phyloP scores from a whole-genome alignment of 2,329 filamentous ascomycete species.

The Fusarium buharicum region DNA sequence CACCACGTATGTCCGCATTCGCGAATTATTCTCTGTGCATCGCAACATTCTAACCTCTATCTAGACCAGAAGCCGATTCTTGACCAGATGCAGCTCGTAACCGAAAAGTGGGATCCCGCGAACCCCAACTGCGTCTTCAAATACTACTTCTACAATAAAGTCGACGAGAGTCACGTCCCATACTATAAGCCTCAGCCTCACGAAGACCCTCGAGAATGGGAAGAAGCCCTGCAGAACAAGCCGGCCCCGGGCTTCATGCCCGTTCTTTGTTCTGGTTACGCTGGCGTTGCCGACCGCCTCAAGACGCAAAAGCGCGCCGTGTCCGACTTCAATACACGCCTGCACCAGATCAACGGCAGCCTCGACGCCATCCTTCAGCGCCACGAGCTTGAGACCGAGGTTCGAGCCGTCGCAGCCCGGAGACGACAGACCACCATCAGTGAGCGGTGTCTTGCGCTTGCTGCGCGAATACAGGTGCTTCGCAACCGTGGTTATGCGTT shows the following conservation, averaged over 20 bases:
- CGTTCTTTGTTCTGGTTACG: slow-evolving; percentile 78
- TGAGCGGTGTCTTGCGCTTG: slow-evolving; percentile 77
- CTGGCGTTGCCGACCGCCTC: slow-evolving; percentile 75
- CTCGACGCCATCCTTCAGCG: slow-evolving; percentile 77
- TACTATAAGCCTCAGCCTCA: slow-evolving; percentile 76
- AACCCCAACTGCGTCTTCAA: slow-evolving; percentile 78
- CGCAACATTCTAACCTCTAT: slow-evolving; percentile 15
- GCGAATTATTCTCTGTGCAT: not conserved
- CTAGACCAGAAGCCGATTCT: slow-evolving; percentile 74
- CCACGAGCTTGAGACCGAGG: slow-evolving; percentile 80
- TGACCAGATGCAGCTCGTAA: slow-evolving; percentile 77
- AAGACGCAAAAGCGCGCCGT: slow-evolving; percentile 77
- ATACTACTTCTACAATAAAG: slow-evolving; percentile 88
- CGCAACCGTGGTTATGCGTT: slow-evolving; percentile 84
- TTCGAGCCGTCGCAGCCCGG: slow-evolving; percentile 76
- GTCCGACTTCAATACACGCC: slow-evolving; percentile 73
- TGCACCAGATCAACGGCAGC: slow-evolving; percentile 83
- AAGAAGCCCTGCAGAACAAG: slow-evolving; percentile 83
- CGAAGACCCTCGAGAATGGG: slow-evolving; percentile 83
- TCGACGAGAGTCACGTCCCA: slow-evolving; percentile 77
- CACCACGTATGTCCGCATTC: slow-evolving; percentile 55
- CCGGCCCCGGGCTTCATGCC: slow-evolving; percentile 81
- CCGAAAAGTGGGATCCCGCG: slow-evolving; percentile 78
- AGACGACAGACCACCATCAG: slow-evolving; percentile 78
- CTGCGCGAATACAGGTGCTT: slow-evolving; percentile 82